Conservation (phyloP, 176 grass and related monocot species). For the Saccharum officinarum region DNA sequence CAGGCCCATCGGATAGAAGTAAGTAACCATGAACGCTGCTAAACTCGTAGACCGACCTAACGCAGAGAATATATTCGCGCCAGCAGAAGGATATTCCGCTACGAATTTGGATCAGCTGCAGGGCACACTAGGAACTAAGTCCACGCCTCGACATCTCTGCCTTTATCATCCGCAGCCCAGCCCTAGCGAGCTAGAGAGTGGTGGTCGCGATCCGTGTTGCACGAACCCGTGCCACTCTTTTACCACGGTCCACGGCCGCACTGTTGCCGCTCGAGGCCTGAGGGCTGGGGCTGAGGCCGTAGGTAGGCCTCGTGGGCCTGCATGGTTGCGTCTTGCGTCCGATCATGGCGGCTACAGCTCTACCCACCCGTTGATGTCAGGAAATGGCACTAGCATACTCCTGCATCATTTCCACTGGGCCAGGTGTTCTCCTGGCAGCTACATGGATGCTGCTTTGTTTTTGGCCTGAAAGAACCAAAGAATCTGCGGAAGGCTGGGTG, state of each 20-base stretch:
- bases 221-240: conserved; percentile 1
- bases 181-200: not conserved
- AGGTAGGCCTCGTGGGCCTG: not conserved
- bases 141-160: conserved; percentile 9
- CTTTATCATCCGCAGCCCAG: not conserved
- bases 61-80: too few relatives aligned
- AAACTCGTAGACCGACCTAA: not conserved
- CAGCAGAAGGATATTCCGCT: too few relatives aligned
- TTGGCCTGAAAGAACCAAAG: conserved; percentile 1
- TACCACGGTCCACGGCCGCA: not conserved
- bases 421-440: conserved; percentile 13
- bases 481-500: conserved; percentile 3
- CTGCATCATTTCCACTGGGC: not conserved
- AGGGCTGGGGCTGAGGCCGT: not conserved
- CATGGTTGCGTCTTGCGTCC: not conserved
- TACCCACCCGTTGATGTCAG: conserved; percentile 13
- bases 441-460: not conserved
- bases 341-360: conserved; percentile 19
- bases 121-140: not conserved
- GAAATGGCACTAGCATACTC: not conserved
- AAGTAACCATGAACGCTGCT: not conserved
- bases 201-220: conserved; percentile 29
- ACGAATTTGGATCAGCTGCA: conserved; percentile 1
- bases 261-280: not conserved
- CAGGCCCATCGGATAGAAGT: not conserved